phyloP scores from a whole-genome alignment of 371 early-diverging fungal species.

The Coelomomyces lativittatus region DNA sequence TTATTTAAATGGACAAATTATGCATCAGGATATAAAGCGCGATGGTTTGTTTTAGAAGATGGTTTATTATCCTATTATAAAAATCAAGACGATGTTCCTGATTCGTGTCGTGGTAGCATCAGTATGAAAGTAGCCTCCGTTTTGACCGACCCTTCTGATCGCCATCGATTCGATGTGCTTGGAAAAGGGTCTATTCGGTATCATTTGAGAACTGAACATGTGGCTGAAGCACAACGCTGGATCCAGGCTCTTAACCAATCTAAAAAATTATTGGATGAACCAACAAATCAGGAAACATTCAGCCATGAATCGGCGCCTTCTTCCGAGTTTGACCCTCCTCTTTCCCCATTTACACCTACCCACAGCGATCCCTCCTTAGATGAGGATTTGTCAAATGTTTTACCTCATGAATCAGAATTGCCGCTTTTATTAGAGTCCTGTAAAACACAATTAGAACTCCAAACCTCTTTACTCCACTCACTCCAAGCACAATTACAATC shows the following conservation, averaged over 20 bases:
- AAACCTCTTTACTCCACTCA: no score
- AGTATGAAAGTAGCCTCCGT: slow-evolving; percentile 47
- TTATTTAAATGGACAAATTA: slow-evolving; percentile 63
- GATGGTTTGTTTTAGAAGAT: slow-evolving; percentile 60
- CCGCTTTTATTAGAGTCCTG: no score
- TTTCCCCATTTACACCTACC: no score
- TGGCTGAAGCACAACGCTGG: slow-evolving; percentile 58
- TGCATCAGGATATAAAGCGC: slow-evolving; percentile 53
- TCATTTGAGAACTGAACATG: slow-evolving; percentile 40
- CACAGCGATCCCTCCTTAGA: no score
- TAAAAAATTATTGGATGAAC: slow-evolving; percentile 35
- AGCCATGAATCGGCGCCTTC: no score
- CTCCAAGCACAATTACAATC: no score
- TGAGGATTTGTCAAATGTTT: no score
- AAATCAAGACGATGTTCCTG: slow-evolving; percentile 47
- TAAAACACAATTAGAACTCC: no score
- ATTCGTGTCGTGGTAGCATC: slow-evolving; percentile 55
- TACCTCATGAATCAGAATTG: no score
- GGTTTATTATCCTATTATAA: slow-evolving; percentile 59
- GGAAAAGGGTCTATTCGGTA: slow-evolving; percentile 52
- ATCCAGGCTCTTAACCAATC: slow-evolving; percentile 51
- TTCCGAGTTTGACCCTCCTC: no score
- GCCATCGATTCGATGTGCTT: slow-evolving; percentile 49
- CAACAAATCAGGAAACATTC: slow-evolving; percentile 1
- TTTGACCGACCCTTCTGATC: slow-evolving; percentile 36